A percentile compares a stretch with the other conserved stretches of the same genome.
These are phyloP conservation scores for Hibiscus syriacus DNA, from an alignment of 345 rosid genomes.

Conservation along the genomic window DNA sequence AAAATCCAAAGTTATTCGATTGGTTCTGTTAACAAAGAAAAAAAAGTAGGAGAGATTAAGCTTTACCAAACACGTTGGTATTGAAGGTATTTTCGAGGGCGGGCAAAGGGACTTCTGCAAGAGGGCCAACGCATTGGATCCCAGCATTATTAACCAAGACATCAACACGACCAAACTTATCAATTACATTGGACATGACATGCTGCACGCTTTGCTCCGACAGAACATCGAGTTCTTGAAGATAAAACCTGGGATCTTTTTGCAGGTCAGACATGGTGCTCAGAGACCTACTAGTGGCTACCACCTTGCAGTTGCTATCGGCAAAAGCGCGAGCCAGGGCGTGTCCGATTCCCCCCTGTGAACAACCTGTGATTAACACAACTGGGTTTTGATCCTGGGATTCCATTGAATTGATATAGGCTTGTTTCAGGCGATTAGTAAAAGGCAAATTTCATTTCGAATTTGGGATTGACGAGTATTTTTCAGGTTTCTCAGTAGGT, in stretches of 20 bases:
- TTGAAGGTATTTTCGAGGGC: slow-evolving; percentile 49
- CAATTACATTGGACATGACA: slow-evolving; percentile 42
- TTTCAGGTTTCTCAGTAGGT: too few relatives aligned
- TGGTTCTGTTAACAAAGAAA: neutral
- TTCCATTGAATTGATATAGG: slow-evolving; percentile 22
- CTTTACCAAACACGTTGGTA: slow-evolving; percentile 68
- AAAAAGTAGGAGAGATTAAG: neutral
- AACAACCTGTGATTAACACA: slow-evolving; percentile 73
- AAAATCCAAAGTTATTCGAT: too few relatives aligned
- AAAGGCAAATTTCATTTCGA: too few relatives aligned
- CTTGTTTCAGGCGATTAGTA: neutral
- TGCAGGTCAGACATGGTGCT: slow-evolving; percentile 61
- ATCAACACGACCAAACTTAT: slow-evolving; percentile 60
- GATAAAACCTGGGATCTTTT: slow-evolving; percentile 47
- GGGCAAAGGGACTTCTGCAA: slow-evolving; percentile 68
- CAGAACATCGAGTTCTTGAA: slow-evolving; percentile 66
- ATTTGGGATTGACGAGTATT: too few relatives aligned
- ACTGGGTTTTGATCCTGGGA: slow-evolving; percentile 29
- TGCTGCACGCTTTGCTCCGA: slow-evolving; percentile 51
- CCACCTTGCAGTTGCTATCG: slow-evolving; percentile 50
- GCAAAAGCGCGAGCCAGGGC: slow-evolving; percentile 75
- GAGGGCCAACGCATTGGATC: slow-evolving; percentile 71
- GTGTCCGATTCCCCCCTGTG: slow-evolving; percentile 78
- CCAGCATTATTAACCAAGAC: slow-evolving; percentile 84
- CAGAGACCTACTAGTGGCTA: slow-evolving; percentile 64